Evolutionary conservation across 2,329 filamentous ascomycete species (phyloP), one percentile per base, ranked within the genome.

Genomic region (Xylariaceae sp.): DNA sequence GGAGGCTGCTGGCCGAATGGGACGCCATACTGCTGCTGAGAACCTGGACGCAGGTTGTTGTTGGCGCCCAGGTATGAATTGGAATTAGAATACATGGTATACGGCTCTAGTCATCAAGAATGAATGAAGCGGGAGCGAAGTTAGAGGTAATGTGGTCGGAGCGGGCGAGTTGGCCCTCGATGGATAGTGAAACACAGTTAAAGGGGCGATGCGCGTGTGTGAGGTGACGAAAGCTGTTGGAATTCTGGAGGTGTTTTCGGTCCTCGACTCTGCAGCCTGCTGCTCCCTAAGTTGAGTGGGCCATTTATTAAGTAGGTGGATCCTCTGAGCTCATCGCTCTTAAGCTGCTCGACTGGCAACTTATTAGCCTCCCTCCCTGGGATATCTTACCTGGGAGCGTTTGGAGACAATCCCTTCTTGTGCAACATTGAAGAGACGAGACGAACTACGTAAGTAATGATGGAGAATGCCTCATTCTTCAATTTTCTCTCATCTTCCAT

Each of bases 21-120:
- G 62, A 70, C 67, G 56, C 74, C 75, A 71, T 74, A 79, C 56
- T 80, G 74, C 52, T 75, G 81, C 62, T 79, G 82, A 53, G 75
- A 75, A 54, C 80, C 79, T 43, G 86, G 86, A 49, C 83, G 86
- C 65, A 85, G 80, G 73, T 77, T 85, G 64, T 84, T 88, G 67
- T 77, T 80, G 71, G 83, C 86, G 68, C 89, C 89, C 61, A 95
- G 72, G 68, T 85, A 96, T 54, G 87, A 84, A 74, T 87, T 94
- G 56, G 88, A 87, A 66, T 85, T 88, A 56, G 89, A 93, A 73
- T 88, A 97, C 92, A 96, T 96, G 69, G 37, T 53, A 54, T 42
- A 37, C 40, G 35, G 22, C 22, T 47, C 41, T 36, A 22, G 16
- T 47, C 45, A 44, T 45, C 37, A 44, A 55, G 46, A 29, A 11